Conservation (phyloP, 1,139 yeast genomes). For the Hanseniaspora sp. region DNA sequence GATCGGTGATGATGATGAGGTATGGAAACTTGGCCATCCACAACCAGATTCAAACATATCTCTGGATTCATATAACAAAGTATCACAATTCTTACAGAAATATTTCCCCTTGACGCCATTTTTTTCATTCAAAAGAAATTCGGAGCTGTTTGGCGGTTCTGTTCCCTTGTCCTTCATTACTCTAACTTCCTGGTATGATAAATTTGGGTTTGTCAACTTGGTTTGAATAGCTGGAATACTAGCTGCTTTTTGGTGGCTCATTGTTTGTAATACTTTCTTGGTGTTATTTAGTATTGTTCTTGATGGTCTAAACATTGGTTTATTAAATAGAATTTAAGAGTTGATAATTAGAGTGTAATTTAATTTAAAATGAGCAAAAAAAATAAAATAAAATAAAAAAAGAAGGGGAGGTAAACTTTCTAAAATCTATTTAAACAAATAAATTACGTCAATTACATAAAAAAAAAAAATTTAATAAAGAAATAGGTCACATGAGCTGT, state of each 20-base stretch:
- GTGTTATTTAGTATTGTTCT: not conserved
- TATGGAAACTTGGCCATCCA: slow-evolving; percentile 95
- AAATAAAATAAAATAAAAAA: no score
- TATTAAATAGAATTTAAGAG: not conserved
- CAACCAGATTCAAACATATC: slow-evolving; percentile 84
- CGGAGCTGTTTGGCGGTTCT: slow-evolving; percentile 4
- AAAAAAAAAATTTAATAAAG: no score
- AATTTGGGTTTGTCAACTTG: not conserved
- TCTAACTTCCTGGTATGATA: not conserved
- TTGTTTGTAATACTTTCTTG: not conserved
- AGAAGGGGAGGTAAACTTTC: no score
- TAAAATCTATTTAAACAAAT: no score
- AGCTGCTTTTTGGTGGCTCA: not conserved
- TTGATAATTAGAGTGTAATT: no score
- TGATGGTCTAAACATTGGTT: not conserved
- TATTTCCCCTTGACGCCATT: slow-evolving; percentile 43
- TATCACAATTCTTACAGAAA: slow-evolving; percentile 73
- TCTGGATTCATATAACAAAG: slow-evolving; percentile 65
- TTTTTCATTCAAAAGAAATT: not conserved
- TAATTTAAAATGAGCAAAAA: no score
- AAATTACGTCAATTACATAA: no score
- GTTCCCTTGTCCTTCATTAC: slow-evolving; percentile 14
- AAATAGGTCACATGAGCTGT: no score
- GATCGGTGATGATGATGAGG: not conserved
- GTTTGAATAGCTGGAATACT: slow-evolving; percentile 4